Evolutionary conservation across 1,139 yeast genomes (phyloP), one percentile per base, ranked within the genome.

Genomic region (Geotrichum fermentans): DNA sequence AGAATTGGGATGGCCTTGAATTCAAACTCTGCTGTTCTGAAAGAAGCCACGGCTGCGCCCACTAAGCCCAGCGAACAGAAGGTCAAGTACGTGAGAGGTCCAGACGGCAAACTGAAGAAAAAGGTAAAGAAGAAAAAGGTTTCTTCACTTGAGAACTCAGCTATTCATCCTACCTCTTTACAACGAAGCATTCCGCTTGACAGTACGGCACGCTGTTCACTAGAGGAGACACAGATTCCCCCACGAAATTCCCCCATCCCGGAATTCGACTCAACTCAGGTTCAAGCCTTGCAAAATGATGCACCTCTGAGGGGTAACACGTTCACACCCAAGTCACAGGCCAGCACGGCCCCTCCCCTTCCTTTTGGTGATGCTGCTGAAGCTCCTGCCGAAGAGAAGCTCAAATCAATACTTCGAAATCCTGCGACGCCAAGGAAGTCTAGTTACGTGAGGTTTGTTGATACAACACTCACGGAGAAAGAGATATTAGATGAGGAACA

Each of bases 31-130:
- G 13, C 11, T 28, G 13, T n/a, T n/a, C n/a, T n/a, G n/a, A n/a
- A n/a, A n/a, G n/a, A n/a, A n/a, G n/a, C n/a, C n/a, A n/a, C n/a
- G n/a, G 13, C 20, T 11, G 16, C 3, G 13, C 36, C 20, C 13
- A 33, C 8, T 14, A 14, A 2, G 10, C 18, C 20, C 3, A 10
- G 17, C 2, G 36, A 13, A 10, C 38, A 18, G 8, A 35, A 35
- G 22, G 38, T 35, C 6, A 35, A 35, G 16, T 35, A 35, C 16
- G 38, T 35, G 20, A 35, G 2, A 13, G 38, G 38, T 2, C 13
- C 22, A 7, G 38, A 35, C 26, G 38, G 38, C 13, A 35, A 35
- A 21, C 38, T 35, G 8, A 35, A 35, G 22, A 35, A 35, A 17
- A 35, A 18, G 22, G 38, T 35, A 3, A 35, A 35, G 18, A 6